phyloP scores from a whole-genome alignment of 768 basidiomycete genomes.

The Suillus discolor region DNA sequence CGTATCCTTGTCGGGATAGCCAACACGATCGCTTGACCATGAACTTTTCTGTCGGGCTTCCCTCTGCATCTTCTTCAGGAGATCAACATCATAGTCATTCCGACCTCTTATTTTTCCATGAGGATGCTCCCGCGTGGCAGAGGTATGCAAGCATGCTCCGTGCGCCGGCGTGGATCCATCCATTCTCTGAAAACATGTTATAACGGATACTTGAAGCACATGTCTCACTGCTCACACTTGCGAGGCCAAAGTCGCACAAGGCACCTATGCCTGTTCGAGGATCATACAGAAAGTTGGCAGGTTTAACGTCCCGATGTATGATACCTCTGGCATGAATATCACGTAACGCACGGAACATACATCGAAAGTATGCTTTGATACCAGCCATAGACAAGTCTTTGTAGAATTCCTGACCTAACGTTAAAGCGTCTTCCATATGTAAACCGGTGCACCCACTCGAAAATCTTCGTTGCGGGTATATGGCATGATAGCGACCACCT shows the following conservation, averaged over 20 bases:
- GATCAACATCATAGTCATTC: constrained; percentile 48
- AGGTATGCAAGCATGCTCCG: constrained; percentile 79
- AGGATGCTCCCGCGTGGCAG: constrained; percentile 58
- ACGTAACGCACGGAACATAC: constrained; percentile 86
- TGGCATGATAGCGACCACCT: constrained; percentile 93
- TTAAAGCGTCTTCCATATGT: constrained; percentile 11
- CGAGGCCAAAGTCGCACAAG: constrained; percentile 93
- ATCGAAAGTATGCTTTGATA: constrained; percentile 86
- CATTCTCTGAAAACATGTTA: constrained; percentile 51
- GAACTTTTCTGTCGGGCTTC: constrained; percentile 59
- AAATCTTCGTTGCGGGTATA: constrained; percentile 94
- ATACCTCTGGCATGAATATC: constrained; percentile 86
- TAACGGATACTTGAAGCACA: constrained; percentile 3
- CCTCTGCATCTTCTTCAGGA: constrained; percentile 59
- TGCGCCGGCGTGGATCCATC: constrained; percentile 43
- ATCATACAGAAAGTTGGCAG: constrained; percentile 96
- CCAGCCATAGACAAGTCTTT: constrained; percentile 69
- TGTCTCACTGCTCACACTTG: constrained; percentile 63
- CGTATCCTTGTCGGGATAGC: constrained; percentile 74
- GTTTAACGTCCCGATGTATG: constrained; percentile 97
- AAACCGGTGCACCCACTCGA: constrained; percentile 58
- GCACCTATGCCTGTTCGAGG: constrained; percentile 81
- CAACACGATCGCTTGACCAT: constrained; percentile 67
- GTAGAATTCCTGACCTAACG: constrained; percentile 68
- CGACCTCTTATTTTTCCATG: constrained; percentile 62